These are phyloP conservation scores for Fusarium goolgardi DNA, from an alignment of 2,329 filamentous ascomycete genomes.

Conservation along the genomic window DNA sequence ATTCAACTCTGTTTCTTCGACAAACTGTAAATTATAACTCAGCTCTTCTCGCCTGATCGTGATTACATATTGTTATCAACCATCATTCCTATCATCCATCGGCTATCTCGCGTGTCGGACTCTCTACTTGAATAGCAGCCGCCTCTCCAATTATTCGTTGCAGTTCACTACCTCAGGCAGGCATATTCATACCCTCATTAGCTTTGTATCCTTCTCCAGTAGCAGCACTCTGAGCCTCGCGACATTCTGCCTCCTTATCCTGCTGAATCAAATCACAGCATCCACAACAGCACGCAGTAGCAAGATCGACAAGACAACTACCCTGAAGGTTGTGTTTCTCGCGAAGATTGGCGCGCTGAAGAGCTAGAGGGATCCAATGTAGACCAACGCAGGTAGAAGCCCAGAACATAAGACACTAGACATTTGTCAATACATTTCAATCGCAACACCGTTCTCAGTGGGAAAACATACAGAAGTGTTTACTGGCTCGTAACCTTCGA, in stretches of 20 bases:
- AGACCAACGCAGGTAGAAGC: conserved; percentile 55
- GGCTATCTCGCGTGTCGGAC: not conserved
- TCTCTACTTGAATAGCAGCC: rapidly evolving
- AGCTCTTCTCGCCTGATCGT: not conserved
- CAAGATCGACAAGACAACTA: conserved; percentile 57
- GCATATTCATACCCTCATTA: conserved; percentile 40
- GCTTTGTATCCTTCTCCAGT: conserved; percentile 39
- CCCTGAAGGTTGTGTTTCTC: conserved; percentile 60
- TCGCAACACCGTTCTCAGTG: rapidly evolving
- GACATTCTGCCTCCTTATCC: conserved; percentile 60
- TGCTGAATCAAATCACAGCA: conserved; percentile 60
- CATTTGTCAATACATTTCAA: not conserved
- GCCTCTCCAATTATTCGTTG: rapidly evolving
- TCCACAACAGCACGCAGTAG: conserved; percentile 58
- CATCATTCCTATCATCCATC: not conserved
- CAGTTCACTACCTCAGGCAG: not conserved
- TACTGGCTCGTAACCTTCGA: conserved; percentile 59
- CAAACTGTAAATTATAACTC: not conserved
- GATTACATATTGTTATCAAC: not conserved
- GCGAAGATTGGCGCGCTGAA: conserved; percentile 60
- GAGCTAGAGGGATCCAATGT: conserved; percentile 57
- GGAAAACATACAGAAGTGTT: conserved; percentile 58
- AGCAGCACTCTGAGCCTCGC: conserved; percentile 44
- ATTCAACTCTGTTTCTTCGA: not conserved
- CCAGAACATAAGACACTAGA: conserved; percentile 58